Conservation (phyloP, 106 monocot genomes). For the Dioscorea alata region DNA sequence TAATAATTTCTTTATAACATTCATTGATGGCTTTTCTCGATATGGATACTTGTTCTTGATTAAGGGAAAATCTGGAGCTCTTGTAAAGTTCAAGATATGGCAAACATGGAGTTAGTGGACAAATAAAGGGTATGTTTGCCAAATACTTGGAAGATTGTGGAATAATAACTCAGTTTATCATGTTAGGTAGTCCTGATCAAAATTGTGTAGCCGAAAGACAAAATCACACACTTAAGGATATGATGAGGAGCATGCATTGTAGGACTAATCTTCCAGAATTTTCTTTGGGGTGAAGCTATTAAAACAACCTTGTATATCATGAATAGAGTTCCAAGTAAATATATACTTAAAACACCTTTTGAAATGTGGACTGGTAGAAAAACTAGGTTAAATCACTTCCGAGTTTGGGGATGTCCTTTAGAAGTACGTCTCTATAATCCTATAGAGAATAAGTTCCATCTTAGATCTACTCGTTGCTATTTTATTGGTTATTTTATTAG, state of each 20-base stretch:
- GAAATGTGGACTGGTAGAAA: background rate
- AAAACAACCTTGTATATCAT: background rate
- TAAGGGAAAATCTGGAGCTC: background rate
- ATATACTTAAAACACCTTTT: background rate
- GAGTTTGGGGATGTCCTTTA: background rate
- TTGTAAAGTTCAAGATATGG: background rate
- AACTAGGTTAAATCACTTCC: background rate
- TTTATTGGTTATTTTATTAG: slow-evolving; percentile 1
- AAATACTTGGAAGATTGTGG: background rate
- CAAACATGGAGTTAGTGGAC: background rate
- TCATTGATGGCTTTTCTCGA: background rate
- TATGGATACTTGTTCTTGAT: background rate
- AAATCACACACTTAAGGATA: background rate
- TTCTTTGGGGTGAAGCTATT: background rate
- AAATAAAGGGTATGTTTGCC: background rate
- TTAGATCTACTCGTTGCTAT: background rate
- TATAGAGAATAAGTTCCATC: background rate
- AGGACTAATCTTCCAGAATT: background rate
- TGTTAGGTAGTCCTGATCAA: background rate
- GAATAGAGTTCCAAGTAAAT: background rate
- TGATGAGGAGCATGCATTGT: background rate
- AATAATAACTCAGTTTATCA: background rate
- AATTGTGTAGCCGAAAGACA: slow-evolving; percentile 6
- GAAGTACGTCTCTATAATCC: background rate
- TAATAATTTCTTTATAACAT: background rate